phyloP scores from a whole-genome alignment of 106 monocot genomes.

The Alisma plantagoaquatica region DNA sequence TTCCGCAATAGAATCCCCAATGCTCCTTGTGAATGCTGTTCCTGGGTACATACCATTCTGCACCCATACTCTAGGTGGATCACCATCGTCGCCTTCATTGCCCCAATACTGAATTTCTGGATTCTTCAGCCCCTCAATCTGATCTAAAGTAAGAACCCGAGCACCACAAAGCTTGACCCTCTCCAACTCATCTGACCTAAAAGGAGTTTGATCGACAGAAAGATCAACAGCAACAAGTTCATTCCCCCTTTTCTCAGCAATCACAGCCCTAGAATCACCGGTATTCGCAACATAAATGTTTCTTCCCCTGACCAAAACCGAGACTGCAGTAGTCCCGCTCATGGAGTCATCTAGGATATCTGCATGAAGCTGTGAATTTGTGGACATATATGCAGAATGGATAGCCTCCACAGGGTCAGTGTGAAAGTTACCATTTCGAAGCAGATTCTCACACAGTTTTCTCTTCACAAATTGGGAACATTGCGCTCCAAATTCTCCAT shows the following conservation, averaged over 20 bases:
- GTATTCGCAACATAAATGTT: slow-evolving; percentile 82
- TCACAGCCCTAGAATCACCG: slow-evolving; percentile 94
- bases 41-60: slow-evolving; percentile 95
- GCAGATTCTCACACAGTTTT: slow-evolving; percentile 81
- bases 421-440: slow-evolving; percentile 51
- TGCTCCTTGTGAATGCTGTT: slow-evolving; percentile 90
- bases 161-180: slow-evolving; percentile 94
- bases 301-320: slow-evolving; percentile 64
- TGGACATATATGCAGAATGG: slow-evolving; percentile 56
- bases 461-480: slow-evolving; percentile 88
- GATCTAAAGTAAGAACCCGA: slow-evolving; percentile 88
- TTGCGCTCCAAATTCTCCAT: slow-evolving; percentile 85
- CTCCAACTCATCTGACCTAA: slow-evolving; percentile 73
- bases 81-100: slow-evolving; percentile 89
- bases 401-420: slow-evolving; percentile 59
- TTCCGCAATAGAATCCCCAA: slow-evolving; percentile 94
- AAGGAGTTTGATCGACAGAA: slow-evolving; percentile 94
- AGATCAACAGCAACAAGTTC: slow-evolving; percentile 72
- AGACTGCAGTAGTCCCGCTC: slow-evolving; percentile 97
- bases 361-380: slow-evolving; percentile 74
- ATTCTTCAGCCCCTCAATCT: slow-evolving; percentile 89
- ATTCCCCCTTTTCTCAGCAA: slow-evolving; percentile 63
- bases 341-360: slow-evolving; percentile 80
- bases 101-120: slow-evolving; percentile 92
- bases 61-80: slow-evolving; percentile 96